Conservation (phyloP, 176 grass and related monocot species). For the Zoysia pacifica region DNA sequence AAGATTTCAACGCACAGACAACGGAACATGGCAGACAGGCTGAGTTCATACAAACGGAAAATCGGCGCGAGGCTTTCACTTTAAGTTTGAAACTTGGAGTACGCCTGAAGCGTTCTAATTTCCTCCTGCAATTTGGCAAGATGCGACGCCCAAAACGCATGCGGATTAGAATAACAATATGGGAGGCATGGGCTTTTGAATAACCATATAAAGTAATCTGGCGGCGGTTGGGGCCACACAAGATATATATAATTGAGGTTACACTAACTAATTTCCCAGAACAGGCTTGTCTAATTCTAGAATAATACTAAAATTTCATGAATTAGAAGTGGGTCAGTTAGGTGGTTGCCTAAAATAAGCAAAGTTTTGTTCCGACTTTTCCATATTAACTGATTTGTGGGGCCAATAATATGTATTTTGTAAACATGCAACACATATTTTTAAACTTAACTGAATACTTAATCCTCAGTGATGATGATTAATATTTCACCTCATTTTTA, state of each 20-base stretch:
- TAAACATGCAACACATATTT: too few relatives aligned
- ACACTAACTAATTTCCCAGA: conserved; percentile 19
- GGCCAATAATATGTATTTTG: too few relatives aligned
- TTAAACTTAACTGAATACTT: too few relatives aligned
- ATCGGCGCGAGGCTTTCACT: conserved; percentile 24
- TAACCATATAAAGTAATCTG: too few relatives aligned
- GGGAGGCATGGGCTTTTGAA: background rate
- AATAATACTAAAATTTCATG: background rate
- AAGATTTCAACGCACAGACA: background rate
- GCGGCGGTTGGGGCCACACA: conserved; percentile 23
- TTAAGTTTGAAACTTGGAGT: conserved; percentile 6
- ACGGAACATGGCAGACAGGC: conserved; percentile 21
- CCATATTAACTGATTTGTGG: too few relatives aligned
- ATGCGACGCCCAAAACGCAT: background rate
- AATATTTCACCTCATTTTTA: background rate
- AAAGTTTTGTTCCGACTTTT: too few relatives aligned
- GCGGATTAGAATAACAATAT: conserved; percentile 3
- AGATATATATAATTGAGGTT: background rate
- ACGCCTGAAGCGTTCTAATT: background rate
- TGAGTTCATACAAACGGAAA: conserved; percentile 26
- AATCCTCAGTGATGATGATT: too few relatives aligned
- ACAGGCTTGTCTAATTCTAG: conserved; percentile 34
- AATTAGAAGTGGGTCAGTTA: background rate
- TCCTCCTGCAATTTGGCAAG: conserved; percentile 26
- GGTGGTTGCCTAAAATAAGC: background rate